A percentile compares a stretch with the other conserved stretches of the same genome.
Conservation (phyloP, 345 rosid species). For the Gossypium rotundifolium region DNA sequence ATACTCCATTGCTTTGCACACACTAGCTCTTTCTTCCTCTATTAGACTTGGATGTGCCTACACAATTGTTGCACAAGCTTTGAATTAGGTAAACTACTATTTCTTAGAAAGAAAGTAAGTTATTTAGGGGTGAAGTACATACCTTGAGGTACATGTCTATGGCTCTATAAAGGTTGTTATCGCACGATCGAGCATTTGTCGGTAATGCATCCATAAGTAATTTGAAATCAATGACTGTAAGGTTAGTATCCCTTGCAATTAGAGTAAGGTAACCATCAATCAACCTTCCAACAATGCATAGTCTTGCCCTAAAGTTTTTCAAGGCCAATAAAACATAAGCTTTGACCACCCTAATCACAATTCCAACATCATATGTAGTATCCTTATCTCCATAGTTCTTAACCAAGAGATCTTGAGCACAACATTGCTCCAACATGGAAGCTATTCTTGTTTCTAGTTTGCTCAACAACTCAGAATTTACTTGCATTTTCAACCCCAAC, state of each 20-base stretch:
- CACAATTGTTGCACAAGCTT: background rate
- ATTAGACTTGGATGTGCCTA: constrained; percentile 43
- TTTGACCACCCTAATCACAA: constrained; percentile 32
- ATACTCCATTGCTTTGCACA: constrained; percentile 40
- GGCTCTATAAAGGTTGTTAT: constrained; percentile 46
- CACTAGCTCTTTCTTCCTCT: constrained; percentile 39
- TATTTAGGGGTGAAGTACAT: background rate
- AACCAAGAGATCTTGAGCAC: constrained; percentile 41
- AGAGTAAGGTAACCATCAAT: constrained; percentile 40
- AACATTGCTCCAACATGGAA: constrained; percentile 34
- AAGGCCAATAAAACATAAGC: constrained; percentile 27
- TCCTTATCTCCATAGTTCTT: constrained; percentile 25
- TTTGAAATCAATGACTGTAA: constrained; percentile 26
- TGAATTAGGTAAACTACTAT: background rate
- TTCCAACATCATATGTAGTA: constrained; percentile 27
- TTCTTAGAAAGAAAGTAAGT: background rate
- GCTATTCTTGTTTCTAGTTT: constrained; percentile 32
- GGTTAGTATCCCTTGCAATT: constrained; percentile 39
- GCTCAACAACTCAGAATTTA: constrained; percentile 16
- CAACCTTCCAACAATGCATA: constrained; percentile 35
- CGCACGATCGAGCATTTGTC: constrained; percentile 25
- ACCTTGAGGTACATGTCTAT: constrained; percentile 56
- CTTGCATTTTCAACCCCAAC: constrained; percentile 26
- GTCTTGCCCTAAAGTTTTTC: constrained; percentile 18
- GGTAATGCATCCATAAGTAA: constrained; percentile 39